Evolutionary conservation across 345 rosid species (phyloP).

Genomic region (Erodium maritimum): DNA sequence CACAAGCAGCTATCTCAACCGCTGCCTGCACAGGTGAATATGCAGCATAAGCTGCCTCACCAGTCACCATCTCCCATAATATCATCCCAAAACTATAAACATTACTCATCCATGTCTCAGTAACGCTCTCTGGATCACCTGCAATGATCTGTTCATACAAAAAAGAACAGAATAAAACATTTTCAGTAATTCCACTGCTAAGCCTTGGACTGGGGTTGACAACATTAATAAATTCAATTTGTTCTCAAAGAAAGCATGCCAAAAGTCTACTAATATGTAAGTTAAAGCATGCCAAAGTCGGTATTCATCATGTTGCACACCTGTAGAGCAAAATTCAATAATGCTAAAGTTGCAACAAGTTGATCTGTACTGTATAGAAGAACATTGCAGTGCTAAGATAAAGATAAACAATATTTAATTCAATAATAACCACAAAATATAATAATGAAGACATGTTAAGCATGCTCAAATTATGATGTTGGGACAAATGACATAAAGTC

Average conservation of each 20-base stretch:
- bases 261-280: too few relatives aligned
- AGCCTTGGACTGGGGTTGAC: too few relatives aligned
- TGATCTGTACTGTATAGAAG: conserved; percentile 16
- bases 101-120: conserved; percentile 97
- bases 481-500: conserved; percentile 20
- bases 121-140: conserved; percentile 82
- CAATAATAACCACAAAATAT: conserved; percentile 25
- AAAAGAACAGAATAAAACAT: conserved; percentile 5
- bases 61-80: conserved; percentile 91
- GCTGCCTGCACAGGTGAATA: conserved; percentile 97
- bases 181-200: background rate
- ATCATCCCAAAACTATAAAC: conserved; percentile 93
- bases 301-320: background rate
- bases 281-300: background rate
- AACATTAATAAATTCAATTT: too few relatives aligned
- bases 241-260: too few relatives aligned
- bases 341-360: conserved; percentile 8
- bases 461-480: conserved; percentile 38
- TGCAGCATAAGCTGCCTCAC: conserved; percentile 76
- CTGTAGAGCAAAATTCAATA: too few relatives aligned
- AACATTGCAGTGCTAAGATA: conserved; percentile 16
- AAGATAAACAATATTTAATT: conserved; percentile 14
- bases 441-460: conserved; percentile 31
- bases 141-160: conserved; percentile 64
- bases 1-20: conserved; percentile 93